Conservation (phyloP, 176 grass and related monocot species). For the Bothriochloa decipiens region DNA sequence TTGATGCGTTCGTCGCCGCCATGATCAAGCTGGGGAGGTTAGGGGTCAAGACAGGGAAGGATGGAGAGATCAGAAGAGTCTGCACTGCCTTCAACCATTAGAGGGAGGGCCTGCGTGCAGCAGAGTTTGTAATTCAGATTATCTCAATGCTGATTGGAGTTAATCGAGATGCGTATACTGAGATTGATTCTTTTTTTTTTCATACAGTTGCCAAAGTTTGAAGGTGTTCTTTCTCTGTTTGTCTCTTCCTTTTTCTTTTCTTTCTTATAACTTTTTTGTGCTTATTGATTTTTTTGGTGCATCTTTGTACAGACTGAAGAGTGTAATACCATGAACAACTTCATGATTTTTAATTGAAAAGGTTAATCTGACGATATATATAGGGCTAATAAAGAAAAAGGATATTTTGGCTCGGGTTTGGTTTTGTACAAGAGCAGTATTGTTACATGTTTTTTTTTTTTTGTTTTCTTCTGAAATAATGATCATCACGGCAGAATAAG, state of each 20-base stretch:
- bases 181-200: slow-evolving; percentile 43
- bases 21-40: slow-evolving; percentile 72
- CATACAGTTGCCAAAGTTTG: slow-evolving; percentile 34
- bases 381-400: neutral
- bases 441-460: neutral
- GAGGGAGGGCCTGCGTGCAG: slow-evolving; percentile 25
- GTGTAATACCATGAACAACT: slow-evolving; percentile 43
- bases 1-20: slow-evolving; percentile 48
- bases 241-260: neutral
- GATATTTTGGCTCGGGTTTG: neutral
- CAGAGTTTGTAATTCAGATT: slow-evolving; percentile 43
- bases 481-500: neutral
- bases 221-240: slow-evolving; percentile 14
- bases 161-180: slow-evolving; percentile 32
- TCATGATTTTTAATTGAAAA: slow-evolving; percentile 29
- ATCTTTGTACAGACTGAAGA: slow-evolving; percentile 62
- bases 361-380: slow-evolving; percentile 37
- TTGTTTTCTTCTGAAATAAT: neutral
- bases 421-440: neutral
- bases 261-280: neutral
- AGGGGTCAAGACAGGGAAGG: slow-evolving; percentile 61
- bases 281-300: slow-evolving; percentile 31
- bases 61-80: slow-evolving; percentile 71
- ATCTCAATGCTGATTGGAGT: slow-evolving; percentile 45
- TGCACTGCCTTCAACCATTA: slow-evolving; percentile 82